A percentile compares a stretch with the other conserved stretches of the same genome.
phyloP scores from a whole-genome alignment of 1,284 basidiomycete species.

The Grifola frondosa region DNA sequence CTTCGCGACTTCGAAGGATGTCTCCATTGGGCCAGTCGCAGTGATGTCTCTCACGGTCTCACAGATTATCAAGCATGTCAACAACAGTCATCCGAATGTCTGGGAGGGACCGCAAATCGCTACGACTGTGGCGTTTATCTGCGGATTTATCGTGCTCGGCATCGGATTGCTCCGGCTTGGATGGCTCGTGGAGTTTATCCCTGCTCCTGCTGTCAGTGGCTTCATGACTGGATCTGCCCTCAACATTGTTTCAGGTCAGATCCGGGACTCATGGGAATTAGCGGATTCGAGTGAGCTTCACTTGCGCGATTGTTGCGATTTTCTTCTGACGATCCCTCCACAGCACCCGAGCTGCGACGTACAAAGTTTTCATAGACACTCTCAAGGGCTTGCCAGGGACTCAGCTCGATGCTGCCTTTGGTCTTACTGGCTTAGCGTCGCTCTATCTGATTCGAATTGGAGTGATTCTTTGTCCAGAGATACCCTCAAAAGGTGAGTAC shows the following conservation, averaged over 20 bases:
- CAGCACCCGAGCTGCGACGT: slow-evolving; percentile 84
- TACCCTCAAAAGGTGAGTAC: slow-evolving; percentile 66
- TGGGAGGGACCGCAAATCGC: slow-evolving; percentile 79
- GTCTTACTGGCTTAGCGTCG: slow-evolving; percentile 71
- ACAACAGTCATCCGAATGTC: slow-evolving; percentile 47
- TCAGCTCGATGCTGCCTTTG: slow-evolving; percentile 86
- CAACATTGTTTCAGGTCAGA: slow-evolving; percentile 83
- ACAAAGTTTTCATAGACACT: slow-evolving; percentile 88
- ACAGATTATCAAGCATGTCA: slow-evolving; percentile 73
- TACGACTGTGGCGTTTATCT: slow-evolving; percentile 83
- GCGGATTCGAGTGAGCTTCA: slow-evolving; percentile 70
- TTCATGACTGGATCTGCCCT: slow-evolving; percentile 93
- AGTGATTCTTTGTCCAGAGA: slow-evolving; percentile 59
- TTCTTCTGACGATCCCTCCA: slow-evolving; percentile 5
- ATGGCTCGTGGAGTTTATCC: slow-evolving; percentile 96
- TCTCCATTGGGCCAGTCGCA: slow-evolving; percentile 94
- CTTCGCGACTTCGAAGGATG: slow-evolving; percentile 94
- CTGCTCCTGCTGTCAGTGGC: slow-evolving; percentile 87
- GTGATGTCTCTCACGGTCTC: slow-evolving; percentile 96
- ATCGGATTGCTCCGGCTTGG: slow-evolving; percentile 92
- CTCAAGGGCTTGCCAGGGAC: slow-evolving; percentile 79
- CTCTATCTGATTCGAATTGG: slow-evolving; percentile 77
- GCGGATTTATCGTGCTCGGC: slow-evolving; percentile 90
- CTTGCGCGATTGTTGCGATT: background rate
- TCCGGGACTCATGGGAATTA: slow-evolving; percentile 86